Base-by-base conservation (phyloP, 2,329 filamentous ascomycete genomes). In the Pseudogymnoascus sp. region DNA sequence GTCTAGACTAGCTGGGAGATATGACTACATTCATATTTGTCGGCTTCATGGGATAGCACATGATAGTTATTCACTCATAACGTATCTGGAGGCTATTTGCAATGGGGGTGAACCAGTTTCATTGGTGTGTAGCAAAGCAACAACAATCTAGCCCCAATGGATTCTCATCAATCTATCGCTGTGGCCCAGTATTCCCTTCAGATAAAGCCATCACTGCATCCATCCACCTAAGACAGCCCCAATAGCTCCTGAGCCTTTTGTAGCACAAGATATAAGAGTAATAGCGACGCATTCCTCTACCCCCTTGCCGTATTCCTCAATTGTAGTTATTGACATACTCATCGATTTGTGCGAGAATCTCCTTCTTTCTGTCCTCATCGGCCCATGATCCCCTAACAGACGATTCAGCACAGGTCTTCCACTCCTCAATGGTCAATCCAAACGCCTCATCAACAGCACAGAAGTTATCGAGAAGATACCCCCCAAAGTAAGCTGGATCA, bases 381-480 rank as follows among this genome's bases (percentile, higher is more conserved):
- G 87, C 87, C 88, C 88, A 92, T 69, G 87, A 90, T 25, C 85
- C 86, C 64, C 82, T 76, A 9, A 91, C 84, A 18, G 82, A 79
- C 37, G 82, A 82, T 65, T 78, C 77, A 9, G 82, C 84, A 68
- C 92, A 87, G 5, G 70, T 74, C 66, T 76, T 79, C 89, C 88
- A 92, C 61, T 92, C 87, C n/a, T 75, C 73, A 3, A 85, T 74
- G 21, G 73, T 79, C 66, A 92, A 72, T 3, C 75, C 71, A 72
- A 90, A 90, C 0, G 86, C 84, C 42, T 90, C 85, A 72, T 92
- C 88, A 31, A 92, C 86, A 1, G 86, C 86, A 68, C 84, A 87
- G 74, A 88, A 92, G 67, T 91, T 91, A 68, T 89, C 87, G 60
- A 88, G 75, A 60, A 92, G 83, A 72, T 90, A 91, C 0, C 84